phyloP scores from a whole-genome alignment of 2,329 filamentous ascomycete genomes.

The Colletotrichum viniferum region DNA sequence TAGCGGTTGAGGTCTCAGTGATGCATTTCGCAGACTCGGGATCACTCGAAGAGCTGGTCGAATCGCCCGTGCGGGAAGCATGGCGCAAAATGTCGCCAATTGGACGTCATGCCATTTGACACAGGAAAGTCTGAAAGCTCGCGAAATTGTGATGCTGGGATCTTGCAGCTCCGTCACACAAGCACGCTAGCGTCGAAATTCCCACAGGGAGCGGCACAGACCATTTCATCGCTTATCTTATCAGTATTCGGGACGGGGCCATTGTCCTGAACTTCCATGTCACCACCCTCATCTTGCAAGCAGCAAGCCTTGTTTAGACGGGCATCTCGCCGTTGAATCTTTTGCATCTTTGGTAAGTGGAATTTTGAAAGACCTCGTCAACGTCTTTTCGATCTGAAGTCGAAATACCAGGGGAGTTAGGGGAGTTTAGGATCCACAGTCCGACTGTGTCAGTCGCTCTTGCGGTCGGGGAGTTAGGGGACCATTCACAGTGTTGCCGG shows the following conservation, averaged over 20 bases:
- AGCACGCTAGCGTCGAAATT: not conserved
- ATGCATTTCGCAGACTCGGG: not conserved
- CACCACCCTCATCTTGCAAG: not conserved
- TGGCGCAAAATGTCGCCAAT: slow-evolving; percentile 21
- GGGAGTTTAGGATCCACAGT: not conserved
- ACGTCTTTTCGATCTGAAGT: not conserved
- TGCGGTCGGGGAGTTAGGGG: not conserved
- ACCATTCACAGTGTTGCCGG: not conserved
- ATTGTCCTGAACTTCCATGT: not conserved
- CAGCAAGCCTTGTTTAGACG: not conserved
- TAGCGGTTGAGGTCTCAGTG: not conserved
- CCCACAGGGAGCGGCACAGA: not conserved
- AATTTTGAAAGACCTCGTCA: not conserved
- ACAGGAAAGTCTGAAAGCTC: not conserved
- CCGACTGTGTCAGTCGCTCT: not conserved
- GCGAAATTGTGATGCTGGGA: slow-evolving; percentile 7
- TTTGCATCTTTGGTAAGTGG: not conserved
- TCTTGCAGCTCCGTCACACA: slow-evolving; percentile 1
- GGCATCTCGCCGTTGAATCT: not conserved
- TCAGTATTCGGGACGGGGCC: not conserved
- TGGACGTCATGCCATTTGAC: slow-evolving; percentile 5
- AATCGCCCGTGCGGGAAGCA: slow-evolving; percentile 28
- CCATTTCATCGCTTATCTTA: not conserved
- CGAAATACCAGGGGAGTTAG: not conserved
- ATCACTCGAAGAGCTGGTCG: slow-evolving; percentile 20